Conservation (phyloP, 2,329 filamentous ascomycete genomes). For the Pezicula radicicola region DNA sequence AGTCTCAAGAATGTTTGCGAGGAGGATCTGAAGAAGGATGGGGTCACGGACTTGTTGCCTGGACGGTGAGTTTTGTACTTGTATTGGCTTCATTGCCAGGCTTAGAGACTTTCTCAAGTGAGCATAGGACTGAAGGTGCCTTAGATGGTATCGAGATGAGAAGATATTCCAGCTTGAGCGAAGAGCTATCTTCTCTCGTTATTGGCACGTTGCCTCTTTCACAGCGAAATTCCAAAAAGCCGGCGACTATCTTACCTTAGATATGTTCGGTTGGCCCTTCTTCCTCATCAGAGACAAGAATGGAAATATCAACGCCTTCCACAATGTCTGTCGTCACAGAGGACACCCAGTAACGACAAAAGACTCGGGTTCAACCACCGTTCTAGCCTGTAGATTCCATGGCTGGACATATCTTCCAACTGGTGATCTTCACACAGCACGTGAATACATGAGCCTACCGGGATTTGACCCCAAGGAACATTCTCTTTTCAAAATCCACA, state of each 20-base stretch:
- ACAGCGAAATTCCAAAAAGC: constrained; percentile 14
- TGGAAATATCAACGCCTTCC: constrained; percentile 30
- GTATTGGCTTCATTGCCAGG: not conserved
- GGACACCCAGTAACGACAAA: constrained; percentile 35
- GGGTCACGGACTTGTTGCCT: not conserved
- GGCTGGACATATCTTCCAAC: constrained; percentile 42
- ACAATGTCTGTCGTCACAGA: constrained; percentile 42
- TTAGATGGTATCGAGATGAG: constrained; percentile 1
- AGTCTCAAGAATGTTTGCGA: not conserved
- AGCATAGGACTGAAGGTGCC: not conserved
- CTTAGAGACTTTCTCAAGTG: not conserved
- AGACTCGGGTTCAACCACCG: constrained; percentile 32
- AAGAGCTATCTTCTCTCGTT: constrained; percentile 1
- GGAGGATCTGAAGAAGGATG: not conserved
- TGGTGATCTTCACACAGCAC: constrained; percentile 40
- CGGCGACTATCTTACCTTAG: constrained; percentile 33
- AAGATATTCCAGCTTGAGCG: constrained; percentile 3
- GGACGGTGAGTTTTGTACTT: not conserved
- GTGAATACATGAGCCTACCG: constrained; percentile 35
- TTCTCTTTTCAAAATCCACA: constrained; percentile 30
- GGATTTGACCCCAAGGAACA: constrained; percentile 37
- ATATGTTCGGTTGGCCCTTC: constrained; percentile 34
- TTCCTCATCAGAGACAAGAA: constrained; percentile 34
- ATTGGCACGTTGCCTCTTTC: constrained; percentile 9
- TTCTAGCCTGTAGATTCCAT: constrained; percentile 42